Evolutionary conservation across 768 basidiomycete genomes (phyloP).

Genomic region (Boletus rufocinnamomeus): DNA sequence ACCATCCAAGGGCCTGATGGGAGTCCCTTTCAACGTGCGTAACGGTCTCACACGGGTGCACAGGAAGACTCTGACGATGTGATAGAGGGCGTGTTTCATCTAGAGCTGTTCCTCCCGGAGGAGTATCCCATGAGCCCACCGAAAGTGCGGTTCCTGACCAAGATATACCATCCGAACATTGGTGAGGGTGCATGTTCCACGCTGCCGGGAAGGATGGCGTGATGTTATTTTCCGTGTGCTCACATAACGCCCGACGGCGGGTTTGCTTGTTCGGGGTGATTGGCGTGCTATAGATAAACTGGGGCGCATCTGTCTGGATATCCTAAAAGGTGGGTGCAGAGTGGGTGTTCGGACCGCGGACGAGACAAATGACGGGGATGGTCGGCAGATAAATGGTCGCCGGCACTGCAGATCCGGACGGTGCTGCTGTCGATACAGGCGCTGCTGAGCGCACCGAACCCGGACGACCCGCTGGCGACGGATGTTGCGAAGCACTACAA

Average conservation of each 20-base stretch:
- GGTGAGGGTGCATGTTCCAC: slow-evolving; percentile 55
- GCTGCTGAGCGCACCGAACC: slow-evolving; percentile 94
- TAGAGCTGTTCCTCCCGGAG: slow-evolving; percentile 98
- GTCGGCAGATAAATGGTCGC: slow-evolving; percentile 93
- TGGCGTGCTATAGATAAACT: slow-evolving; percentile 74
- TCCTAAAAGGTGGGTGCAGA: slow-evolving; percentile 79
- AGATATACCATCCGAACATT: slow-evolving; percentile 99
- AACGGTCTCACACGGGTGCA: neutral
- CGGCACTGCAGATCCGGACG: slow-evolving; percentile 97
- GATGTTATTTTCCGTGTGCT: slow-evolving; percentile 25
- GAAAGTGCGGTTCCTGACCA: slow-evolving; percentile 95
- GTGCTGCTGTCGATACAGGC: slow-evolving; percentile 97
- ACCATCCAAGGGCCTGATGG: slow-evolving; percentile 93
- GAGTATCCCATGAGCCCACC: slow-evolving; percentile 99
- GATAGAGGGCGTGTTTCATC: slow-evolving; percentile 85
- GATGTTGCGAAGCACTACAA: slow-evolving; percentile 99
- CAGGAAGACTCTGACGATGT: slow-evolving; percentile 8
- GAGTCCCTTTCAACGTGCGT: slow-evolving; percentile 86
- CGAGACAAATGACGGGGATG: neutral
- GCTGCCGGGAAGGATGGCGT: slow-evolving; percentile 11
- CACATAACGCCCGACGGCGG: slow-evolving; percentile 21
- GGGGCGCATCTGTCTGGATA: slow-evolving; percentile 97
- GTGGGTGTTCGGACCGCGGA: neutral
- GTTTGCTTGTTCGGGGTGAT: neutral
- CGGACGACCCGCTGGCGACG: slow-evolving; percentile 92